Evolutionary conservation across 169 alveolate species (phyloP).

Genomic region (Plasmodium vivax): DNA sequence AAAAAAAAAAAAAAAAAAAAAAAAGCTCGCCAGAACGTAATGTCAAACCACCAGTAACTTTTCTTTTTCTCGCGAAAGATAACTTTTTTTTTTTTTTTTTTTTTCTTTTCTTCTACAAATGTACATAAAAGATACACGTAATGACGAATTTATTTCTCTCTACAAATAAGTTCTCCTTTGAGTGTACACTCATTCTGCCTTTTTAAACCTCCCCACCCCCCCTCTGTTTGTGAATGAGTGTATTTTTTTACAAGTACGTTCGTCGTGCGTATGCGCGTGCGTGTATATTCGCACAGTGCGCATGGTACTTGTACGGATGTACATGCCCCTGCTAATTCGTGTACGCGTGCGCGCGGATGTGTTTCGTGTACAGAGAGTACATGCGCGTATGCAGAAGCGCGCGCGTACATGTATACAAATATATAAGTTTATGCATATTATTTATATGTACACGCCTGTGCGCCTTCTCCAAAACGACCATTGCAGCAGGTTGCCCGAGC

Average conservation of each 20-base stretch:
- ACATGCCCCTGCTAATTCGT: not conserved
- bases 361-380: not conserved
- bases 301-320: not conserved
- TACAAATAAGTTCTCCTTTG: not conserved
- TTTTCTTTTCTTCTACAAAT: not conserved
- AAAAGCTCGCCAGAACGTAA: constrained; percentile 23
- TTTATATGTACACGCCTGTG: not conserved
- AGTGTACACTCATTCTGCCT: not conserved
- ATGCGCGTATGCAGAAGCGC: not conserved
- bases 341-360: not conserved
- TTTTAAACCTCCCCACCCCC: not conserved
- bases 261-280: not conserved
- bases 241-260: not conserved
- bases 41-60: not conserved
- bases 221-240: not conserved
- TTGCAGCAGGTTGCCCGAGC: not conserved
- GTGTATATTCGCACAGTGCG: not conserved
- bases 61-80: not conserved
- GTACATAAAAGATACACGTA: not conserved
- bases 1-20: constrained; percentile 15
- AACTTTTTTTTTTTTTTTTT: no score
- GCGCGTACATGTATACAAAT: not conserved
- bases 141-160: not conserved
- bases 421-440: no score
- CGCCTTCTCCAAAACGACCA: not conserved